Evolutionary conservation across 2,329 filamentous ascomycete species (phyloP).

Genomic region (Colletotrichum orbiculare): DNA sequence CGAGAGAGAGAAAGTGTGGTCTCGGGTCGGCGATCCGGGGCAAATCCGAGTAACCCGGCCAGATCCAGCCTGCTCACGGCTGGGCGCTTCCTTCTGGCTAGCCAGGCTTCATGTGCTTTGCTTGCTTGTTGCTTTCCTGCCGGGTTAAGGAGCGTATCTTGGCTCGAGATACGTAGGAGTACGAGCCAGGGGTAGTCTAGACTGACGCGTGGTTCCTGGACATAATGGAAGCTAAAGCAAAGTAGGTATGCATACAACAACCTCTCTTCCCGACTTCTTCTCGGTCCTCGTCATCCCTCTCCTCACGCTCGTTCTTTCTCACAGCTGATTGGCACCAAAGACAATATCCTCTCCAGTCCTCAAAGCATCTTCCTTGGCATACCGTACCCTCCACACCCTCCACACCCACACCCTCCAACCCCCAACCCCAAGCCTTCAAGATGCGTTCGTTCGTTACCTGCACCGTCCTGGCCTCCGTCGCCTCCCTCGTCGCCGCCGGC

Average conservation of each 20-base stretch:
- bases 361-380: conserved; percentile 13
- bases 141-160: neutral
- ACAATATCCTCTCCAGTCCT: conserved; percentile 24
- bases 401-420: neutral
- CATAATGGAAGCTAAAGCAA: neutral
- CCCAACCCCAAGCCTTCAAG: conserved; percentile 10
- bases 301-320: conserved; percentile 27
- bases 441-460: conserved; percentile 35
- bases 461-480: conserved; percentile 32
- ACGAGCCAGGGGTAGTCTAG: neutral
- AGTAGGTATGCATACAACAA: conserved; percentile 24
- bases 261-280: neutral
- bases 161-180: neutral
- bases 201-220: conserved; percentile 15
- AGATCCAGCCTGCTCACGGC: conserved; percentile 6
- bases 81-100: neutral
- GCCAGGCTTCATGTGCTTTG: neutral
- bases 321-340: conserved; percentile 25
- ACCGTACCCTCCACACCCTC: neutral
- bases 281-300: neutral
- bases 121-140: neutral
- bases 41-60: conserved; percentile 30
- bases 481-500: conserved; percentile 25
- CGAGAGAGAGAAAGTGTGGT: neutral
- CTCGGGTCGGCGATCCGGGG: conserved; percentile 29